Percentiles rank a stretch among this genome's conserved stretches.
These are phyloP conservation scores for Ampelocalamus luodianensis DNA, from an alignment of 176 grass and related monocot species.

Conservation along the genomic window DNA sequence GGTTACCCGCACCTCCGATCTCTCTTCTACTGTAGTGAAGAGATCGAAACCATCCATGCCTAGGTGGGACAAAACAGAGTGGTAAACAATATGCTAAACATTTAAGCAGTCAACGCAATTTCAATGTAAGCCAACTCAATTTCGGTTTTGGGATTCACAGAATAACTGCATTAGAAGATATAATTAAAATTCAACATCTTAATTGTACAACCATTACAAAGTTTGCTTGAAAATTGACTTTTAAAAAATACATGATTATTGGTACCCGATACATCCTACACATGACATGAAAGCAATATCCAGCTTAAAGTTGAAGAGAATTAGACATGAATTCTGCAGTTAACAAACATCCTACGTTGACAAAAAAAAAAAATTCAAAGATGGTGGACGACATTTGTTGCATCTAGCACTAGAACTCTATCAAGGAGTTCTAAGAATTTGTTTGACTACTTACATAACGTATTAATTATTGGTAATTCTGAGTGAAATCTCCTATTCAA, in stretches of 20 bases:
- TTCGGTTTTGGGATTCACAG: neutral
- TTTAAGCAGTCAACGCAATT: neutral
- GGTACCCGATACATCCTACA: neutral
- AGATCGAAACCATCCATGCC: conserved; percentile 30
- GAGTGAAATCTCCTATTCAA: conserved; percentile 7
- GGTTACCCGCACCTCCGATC: conserved; percentile 34
- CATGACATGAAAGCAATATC: neutral
- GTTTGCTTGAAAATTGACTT: neutral
- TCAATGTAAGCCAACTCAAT: neutral
- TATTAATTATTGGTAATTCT: neutral
- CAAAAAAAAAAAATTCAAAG: too few relatives aligned
- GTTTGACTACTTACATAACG: too few relatives aligned
- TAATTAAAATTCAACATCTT: neutral
- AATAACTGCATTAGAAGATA: neutral
- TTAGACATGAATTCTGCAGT: too few relatives aligned
- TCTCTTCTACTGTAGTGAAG: conserved; percentile 49
- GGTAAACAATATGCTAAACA: neutral
- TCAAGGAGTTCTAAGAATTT: too few relatives aligned
- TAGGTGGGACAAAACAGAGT: neutral
- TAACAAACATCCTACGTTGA: too few relatives aligned
- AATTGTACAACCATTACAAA: neutral
- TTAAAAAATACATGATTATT: neutral
- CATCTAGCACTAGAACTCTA: too few relatives aligned
- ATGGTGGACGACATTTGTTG: too few relatives aligned
- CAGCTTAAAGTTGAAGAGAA: neutral